Evolutionary conservation across 2,329 filamentous ascomycete species (phyloP).

Genomic region (Alternaria arborescens): DNA sequence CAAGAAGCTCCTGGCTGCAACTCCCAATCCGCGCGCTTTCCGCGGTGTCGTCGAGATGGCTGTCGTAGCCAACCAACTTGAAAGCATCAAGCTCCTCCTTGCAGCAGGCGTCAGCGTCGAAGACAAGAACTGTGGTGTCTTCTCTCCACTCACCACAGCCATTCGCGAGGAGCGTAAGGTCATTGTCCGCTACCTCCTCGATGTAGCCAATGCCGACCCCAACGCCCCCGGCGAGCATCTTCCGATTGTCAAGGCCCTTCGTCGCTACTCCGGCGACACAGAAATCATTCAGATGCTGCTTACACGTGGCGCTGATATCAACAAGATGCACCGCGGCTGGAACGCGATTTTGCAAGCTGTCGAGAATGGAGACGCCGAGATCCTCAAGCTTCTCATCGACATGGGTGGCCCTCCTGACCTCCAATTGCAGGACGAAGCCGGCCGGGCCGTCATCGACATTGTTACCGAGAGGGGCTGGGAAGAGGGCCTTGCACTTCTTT

Average conservation of each 20-base stretch:
- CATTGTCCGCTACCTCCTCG: slow-evolving; percentile 69
- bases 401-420: slow-evolving; percentile 43
- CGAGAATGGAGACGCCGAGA: slow-evolving; percentile 47
- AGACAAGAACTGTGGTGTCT: slow-evolving; percentile 76
- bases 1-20: slow-evolving; percentile 63
- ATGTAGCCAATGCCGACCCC: slow-evolving; percentile 69
- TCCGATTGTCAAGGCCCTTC: slow-evolving; percentile 74
- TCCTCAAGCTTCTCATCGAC: slow-evolving; percentile 46
- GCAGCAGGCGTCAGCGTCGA: slow-evolving; percentile 72
- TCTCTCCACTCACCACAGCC: slow-evolving; percentile 73
- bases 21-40: slow-evolving; percentile 67
- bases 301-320: slow-evolving; percentile 71
- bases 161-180: slow-evolving; percentile 69
- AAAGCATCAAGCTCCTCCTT: slow-evolving; percentile 72
- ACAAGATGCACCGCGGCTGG: slow-evolving; percentile 59
- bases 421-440: slow-evolving; percentile 41
- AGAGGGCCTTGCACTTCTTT: slow-evolving; percentile 45
- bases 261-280: slow-evolving; percentile 66
- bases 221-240: slow-evolving; percentile 75
- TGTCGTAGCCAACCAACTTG: slow-evolving; percentile 71
- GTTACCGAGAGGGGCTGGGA: slow-evolving; percentile 50
- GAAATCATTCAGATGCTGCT: slow-evolving; percentile 71
- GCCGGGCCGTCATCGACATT: slow-evolving; percentile 43
- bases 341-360: slow-evolving; percentile 48
- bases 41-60: slow-evolving; percentile 74